Evolutionary conservation across 495 filamentous ascomycete species (phyloP).

Genomic region (Umbilicaria muhlenbergii): DNA sequence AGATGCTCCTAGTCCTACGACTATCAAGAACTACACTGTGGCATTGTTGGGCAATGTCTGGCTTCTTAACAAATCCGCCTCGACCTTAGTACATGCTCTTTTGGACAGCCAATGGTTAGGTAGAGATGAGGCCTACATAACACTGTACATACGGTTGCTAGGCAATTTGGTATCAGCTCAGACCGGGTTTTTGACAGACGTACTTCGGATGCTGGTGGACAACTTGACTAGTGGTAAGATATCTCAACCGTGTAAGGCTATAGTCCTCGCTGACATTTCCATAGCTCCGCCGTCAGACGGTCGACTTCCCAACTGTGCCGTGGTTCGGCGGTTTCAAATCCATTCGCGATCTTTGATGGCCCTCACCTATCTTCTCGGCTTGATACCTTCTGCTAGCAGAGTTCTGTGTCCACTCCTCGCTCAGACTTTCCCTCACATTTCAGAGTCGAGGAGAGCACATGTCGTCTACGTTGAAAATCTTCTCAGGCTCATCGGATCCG

Average conservation of each 20-base stretch:
- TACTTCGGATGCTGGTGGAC: conserved; percentile 65
- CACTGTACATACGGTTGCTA: conserved; percentile 64
- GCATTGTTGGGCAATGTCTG: conserved; percentile 62
- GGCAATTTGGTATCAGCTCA: conserved; percentile 70
- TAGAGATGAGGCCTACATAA: conserved; percentile 64
- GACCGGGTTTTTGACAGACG: conserved; percentile 40
- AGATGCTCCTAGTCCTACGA: conserved; percentile 31
- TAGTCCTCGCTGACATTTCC: neutral
- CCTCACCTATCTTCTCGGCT: conserved; percentile 55
- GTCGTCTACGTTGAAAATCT: conserved; percentile 68
- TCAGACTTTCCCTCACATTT: conserved; percentile 55
- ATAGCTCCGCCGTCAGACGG: conserved; percentile 31
- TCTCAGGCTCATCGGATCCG: conserved; percentile 54
- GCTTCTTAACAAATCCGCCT: conserved; percentile 54
- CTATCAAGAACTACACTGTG: conserved; percentile 57
- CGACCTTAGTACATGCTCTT: conserved; percentile 55
- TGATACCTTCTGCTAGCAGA: conserved; percentile 63
- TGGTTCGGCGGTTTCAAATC: conserved; percentile 40
- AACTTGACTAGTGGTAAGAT: conserved; percentile 45
- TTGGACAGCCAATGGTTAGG: conserved; percentile 72
- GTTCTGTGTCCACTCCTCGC: conserved; percentile 48
- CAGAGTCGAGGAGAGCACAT: conserved; percentile 55
- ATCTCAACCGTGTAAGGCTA: neutral
- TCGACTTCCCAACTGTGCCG: conserved; percentile 41
- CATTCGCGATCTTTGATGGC: conserved; percentile 58